Base-by-base conservation (phyloP, 208 protist genomes). In the Porcisia deanei region DNA sequence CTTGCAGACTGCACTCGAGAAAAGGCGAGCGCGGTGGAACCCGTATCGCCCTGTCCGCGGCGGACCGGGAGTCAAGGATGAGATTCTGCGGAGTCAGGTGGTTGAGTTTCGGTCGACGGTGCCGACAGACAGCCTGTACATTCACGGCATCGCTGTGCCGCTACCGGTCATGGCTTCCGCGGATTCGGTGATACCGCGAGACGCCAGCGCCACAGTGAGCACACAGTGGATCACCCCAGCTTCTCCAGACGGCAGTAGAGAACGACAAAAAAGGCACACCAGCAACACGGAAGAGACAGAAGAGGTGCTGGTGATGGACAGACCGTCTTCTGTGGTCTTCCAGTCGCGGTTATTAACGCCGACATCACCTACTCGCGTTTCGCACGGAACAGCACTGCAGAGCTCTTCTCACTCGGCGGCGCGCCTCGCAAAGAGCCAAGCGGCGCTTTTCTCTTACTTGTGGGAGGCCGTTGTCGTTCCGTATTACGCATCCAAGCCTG, bases 41-140 rank as follows among this genome's bases (percentile, higher is more conserved):
- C 93, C 93, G 16, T 97, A 97, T 71, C 88, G 93, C 34, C 89
- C 89, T 2, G 71, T 78, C 2, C 90, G 87, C 10, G 77, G 79
- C 20, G 88, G 89, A 1, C 75, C 83, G 22, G 79, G 86, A 22
- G 73, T 89, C 47, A 80, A 83, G 16, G 75, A 84, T 57, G 82
- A 91, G 65, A 81, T 96, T 54, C 78, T 93, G 71, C 90, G 90
- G 73, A 93, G 88, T 84, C 78, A 95, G 65, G 77, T 96, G 58
- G 85, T 71, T 12, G 92, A 94, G 80, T 96, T 92, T 74, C 57
- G 74, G 14, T 72, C 61, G 30, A 74, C 79, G 54, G 82, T 94
- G 22, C 73, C 80, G 8, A 69, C 57, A 0, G 82, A 91, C 64
- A 88, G 85, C 30, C 73, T 96, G 39, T 88, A 74, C 67, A 9